Percentiles rank a stretch among this genome's conserved stretches.
phyloP scores from a whole-genome alignment of 805 yeast genomes.

The Nakazawaea siamensis region DNA sequence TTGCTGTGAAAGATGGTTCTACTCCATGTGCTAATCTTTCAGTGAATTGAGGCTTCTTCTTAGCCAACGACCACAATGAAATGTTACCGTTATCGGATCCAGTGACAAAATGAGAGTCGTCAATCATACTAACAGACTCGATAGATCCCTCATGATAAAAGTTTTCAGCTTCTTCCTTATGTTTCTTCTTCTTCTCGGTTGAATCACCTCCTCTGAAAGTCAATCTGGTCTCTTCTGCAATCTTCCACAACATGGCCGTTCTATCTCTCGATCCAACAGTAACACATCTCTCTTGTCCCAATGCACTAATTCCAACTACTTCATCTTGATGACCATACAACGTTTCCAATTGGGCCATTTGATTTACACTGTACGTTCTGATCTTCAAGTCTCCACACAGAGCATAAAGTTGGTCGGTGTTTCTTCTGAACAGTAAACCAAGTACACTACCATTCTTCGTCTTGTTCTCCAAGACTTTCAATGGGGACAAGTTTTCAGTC shows the following conservation, averaged over 20 bases:
- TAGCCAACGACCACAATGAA: slow-evolving; percentile 82
- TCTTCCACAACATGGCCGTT: slow-evolving; percentile 94
- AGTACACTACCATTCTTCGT: slow-evolving; percentile 66
- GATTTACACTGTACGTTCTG: slow-evolving; percentile 79
- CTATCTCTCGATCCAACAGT: slow-evolving; percentile 94
- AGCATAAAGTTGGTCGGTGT: slow-evolving; percentile 79
- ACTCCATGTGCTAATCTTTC: slow-evolving; percentile 74
- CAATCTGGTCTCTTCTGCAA: slow-evolving; percentile 88
- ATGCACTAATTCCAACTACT: slow-evolving; percentile 73
- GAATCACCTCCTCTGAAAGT: slow-evolving; percentile 88
- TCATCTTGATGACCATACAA: slow-evolving; percentile 94
- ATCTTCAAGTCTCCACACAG: slow-evolving; percentile 90
- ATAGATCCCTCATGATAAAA: slow-evolving; percentile 77
- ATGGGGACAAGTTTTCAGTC: slow-evolving; percentile 63
- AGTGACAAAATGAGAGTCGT: slow-evolving; percentile 86
- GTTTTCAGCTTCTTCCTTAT: slow-evolving; percentile 18
- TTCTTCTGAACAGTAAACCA: slow-evolving; percentile 69
- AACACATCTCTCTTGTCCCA: slow-evolving; percentile 84
- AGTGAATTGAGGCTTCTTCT: slow-evolving; percentile 78
- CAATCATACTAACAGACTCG: slow-evolving; percentile 85
- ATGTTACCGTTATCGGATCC: slow-evolving; percentile 93
- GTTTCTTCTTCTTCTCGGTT: slow-evolving; percentile 29
- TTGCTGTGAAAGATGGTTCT: slow-evolving; percentile 30
- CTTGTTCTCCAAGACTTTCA: slow-evolving; percentile 69
- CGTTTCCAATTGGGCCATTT: slow-evolving; percentile 82